These are phyloP conservation scores for Fusarium drepaniforme DNA, from an alignment of 2,329 filamentous ascomycete species.

Conservation along the genomic window DNA sequence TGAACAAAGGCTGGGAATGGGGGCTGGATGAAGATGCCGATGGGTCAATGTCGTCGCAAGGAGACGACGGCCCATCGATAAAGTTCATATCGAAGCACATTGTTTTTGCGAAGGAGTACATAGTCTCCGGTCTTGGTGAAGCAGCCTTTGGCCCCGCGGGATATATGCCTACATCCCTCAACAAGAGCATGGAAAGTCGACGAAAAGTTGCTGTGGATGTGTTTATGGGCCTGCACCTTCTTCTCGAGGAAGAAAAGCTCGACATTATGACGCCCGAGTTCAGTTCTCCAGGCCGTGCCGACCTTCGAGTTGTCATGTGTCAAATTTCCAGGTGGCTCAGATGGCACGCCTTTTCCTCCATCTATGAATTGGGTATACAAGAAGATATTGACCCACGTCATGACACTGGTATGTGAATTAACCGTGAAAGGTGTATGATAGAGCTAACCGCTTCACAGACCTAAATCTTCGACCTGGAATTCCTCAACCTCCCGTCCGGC, in stretches of 20 bases:
- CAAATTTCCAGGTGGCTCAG: conserved; percentile 87
- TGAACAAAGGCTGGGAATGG: conserved; percentile 78
- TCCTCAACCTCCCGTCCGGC: conserved; percentile 50
- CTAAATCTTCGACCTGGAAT: conserved; percentile 48
- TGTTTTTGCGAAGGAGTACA: conserved; percentile 73
- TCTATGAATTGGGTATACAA: conserved; percentile 67
- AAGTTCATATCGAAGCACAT: conserved; percentile 66
- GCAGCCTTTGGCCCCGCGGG: conserved; percentile 65
- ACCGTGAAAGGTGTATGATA: too few species aligned
- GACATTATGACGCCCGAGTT: conserved; percentile 67
- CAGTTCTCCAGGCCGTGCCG: conserved; percentile 57
- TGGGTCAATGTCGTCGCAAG: conserved; percentile 43
- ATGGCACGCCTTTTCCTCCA: conserved; percentile 67
- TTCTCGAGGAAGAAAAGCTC: conserved; percentile 92
- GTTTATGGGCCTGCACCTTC: conserved; percentile 82
- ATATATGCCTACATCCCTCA: conserved; percentile 73
- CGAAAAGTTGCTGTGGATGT: conserved; percentile 74
- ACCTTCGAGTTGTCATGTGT: conserved; percentile 79
- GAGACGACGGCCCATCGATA: conserved; percentile 39
- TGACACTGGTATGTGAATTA: conserved; percentile 53
- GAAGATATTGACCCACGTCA: conserved; percentile 56
- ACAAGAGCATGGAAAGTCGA: conserved; percentile 66
- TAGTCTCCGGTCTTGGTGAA: conserved; percentile 69
- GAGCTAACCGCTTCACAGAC: conserved; percentile 41
- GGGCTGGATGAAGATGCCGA: conserved; percentile 67